Base-by-base conservation (phyloP, 129 eudicot genomes). In the Calendula officinalis region DNA sequence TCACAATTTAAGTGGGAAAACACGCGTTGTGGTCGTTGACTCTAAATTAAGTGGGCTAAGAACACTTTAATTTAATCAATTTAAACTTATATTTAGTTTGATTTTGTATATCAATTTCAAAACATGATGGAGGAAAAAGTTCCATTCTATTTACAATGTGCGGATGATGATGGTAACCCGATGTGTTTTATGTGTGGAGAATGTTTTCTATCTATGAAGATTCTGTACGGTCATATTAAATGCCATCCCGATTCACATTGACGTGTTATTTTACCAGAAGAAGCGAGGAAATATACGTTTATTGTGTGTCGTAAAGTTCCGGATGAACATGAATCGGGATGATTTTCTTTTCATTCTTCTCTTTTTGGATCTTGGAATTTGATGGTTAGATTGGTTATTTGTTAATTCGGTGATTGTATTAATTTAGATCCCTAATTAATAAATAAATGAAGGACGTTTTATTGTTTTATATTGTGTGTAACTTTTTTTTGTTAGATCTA, bases 121-220 rank as follows among this genome's bases (percentile, higher is more conserved):
- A 49, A 15, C 55, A 13, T n/a, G 34, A 64, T 64, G 69, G 44
- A 4, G 34, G 4, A 3, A 64, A 64, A 34, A 35, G 3, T 0
- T 8, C 55, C 14, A 46, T 64, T 44, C 6, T 33, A 33, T 64
- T 15, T 64, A 8, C 58, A 44, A 5, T 64, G 58, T 49, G 58
- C 9, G 7, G 10, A 64, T 13, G 58, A 35, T 22, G 58, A 46
- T 5, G 43, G 10, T 8, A 37, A 12, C 15, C 58, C 58, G 11
- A 15, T 1, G 12, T 64, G 69, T 64, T 64, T 4, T 11, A 64
- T 64, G 37, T 64, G 58, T 35, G 3, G 9, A 5, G 0, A 37
- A 32, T 48, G 9, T 36, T 64, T 64, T 8, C 3, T 16, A 3
- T 7, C 9, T 16, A 46, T 47, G 45, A 64, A 64, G 13, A 7